phyloP scores from a whole-genome alignment of 2,329 filamentous ascomycete species.

The Monilinia laxa region DNA sequence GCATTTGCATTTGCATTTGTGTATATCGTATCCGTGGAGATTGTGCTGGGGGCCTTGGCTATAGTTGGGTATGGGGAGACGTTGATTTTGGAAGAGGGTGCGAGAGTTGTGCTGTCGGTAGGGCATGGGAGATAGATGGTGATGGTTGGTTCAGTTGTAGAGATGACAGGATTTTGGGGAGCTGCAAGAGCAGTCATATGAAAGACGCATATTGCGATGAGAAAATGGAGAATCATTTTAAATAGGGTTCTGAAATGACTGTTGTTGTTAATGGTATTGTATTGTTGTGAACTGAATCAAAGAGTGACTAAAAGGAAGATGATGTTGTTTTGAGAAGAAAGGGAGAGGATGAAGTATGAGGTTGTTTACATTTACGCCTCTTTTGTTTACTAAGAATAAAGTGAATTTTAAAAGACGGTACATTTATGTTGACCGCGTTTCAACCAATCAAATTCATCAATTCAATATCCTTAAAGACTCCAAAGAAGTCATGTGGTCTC shows the following conservation, averaged over 20 bases:
- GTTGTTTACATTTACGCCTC: too few species aligned
- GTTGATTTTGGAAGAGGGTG: not conserved
- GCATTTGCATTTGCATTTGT: too few species aligned
- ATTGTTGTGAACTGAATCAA: not conserved
- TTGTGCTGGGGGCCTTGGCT: too few species aligned
- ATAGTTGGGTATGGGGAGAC: not conserved
- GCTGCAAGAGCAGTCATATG: not conserved
- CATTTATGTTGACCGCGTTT: too few species aligned
- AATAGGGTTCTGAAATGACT: not conserved
- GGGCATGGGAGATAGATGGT: not conserved
- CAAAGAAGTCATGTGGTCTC: too few species aligned
- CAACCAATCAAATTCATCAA: too few species aligned
- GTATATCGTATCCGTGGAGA: not conserved
- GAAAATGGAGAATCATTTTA: not conserved
- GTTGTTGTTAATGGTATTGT: not conserved
- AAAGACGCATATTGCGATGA: not conserved
- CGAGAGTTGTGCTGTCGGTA: not conserved
- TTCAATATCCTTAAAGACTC: too few species aligned
- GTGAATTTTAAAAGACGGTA: too few species aligned
- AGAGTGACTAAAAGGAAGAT: not conserved
- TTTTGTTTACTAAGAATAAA: too few species aligned
- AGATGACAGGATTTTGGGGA: not conserved
- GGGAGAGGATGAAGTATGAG: too few species aligned
- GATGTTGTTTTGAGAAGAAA: not conserved
- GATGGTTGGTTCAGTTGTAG: not conserved